phyloP scores from a whole-genome alignment of 495 filamentous ascomycete species.

The Echria macrotheca region DNA sequence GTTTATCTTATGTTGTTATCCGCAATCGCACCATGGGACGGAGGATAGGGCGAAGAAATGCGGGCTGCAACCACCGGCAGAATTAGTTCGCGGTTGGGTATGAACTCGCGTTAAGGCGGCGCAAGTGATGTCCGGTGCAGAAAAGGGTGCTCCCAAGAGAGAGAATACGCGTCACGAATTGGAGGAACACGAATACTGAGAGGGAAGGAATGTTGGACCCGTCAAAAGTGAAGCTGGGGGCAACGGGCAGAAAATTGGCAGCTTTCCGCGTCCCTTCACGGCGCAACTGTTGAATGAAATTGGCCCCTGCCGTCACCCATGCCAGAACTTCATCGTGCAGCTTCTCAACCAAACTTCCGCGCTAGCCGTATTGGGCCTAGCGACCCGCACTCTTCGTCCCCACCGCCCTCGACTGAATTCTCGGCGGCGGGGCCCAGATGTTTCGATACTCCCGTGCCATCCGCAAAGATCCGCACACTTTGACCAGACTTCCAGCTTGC shows the following conservation, averaged over 20 bases:
- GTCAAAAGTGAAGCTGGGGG: too few relatives aligned
- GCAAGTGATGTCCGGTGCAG: too few relatives aligned
- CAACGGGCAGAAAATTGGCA: constrained; percentile 21
- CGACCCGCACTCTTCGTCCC: constrained; percentile 13
- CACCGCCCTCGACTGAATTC: constrained; percentile 14
- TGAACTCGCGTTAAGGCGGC: too few relatives aligned
- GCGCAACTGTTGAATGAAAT: constrained; percentile 33
- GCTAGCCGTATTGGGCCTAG: constrained; percentile 21
- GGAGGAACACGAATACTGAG: constrained; percentile 2
- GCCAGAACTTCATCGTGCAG: constrained; percentile 12
- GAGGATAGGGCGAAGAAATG: too few relatives aligned
- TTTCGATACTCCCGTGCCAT: constrained; percentile 17
- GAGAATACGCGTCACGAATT: not conserved
- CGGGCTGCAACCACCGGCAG: too few relatives aligned
- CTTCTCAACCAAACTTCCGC: constrained; percentile 30
- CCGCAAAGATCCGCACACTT: not conserved
- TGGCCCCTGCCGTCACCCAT: constrained; percentile 22
- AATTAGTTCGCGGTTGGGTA: too few relatives aligned
- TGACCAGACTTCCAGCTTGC: not conserved
- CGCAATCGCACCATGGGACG: too few relatives aligned
- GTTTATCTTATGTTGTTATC: too few relatives aligned
- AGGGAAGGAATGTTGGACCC: too few relatives aligned
- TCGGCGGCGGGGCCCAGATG: constrained; percentile 10
- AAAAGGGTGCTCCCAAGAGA: too few relatives aligned
- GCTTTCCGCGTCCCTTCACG: constrained; percentile 14